These are phyloP conservation scores for Aspergillus bertholletiae DNA, from an alignment of 495 filamentous ascomycete species.

Conservation along the genomic window DNA sequence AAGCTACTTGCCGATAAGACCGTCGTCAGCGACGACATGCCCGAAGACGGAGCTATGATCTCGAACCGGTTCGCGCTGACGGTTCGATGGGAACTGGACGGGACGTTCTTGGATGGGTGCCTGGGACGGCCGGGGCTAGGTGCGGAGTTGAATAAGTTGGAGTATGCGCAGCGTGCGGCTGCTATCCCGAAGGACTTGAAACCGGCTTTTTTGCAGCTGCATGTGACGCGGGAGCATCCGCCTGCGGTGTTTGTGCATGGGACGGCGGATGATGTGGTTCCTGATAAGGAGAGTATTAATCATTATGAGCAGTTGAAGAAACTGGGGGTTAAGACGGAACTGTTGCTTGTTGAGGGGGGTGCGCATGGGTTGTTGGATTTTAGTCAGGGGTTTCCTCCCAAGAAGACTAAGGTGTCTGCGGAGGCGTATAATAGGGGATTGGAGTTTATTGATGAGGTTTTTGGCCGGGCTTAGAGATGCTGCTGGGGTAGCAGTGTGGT, in stretches of 20 bases:
- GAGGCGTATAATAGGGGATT: conserved; percentile 12
- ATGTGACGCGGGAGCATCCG: conserved; percentile 24
- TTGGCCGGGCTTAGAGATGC: no score
- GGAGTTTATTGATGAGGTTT: conserved; percentile 16
- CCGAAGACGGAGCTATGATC: background rate
- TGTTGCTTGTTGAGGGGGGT: conserved; percentile 13
- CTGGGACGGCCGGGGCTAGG: conserved; percentile 13
- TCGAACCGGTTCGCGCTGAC: conserved; percentile 14
- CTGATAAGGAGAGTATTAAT: conserved; percentile 18
- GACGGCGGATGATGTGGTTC: conserved; percentile 24
- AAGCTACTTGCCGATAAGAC: conserved; percentile 9
- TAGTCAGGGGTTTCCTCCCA: conserved; percentile 1
- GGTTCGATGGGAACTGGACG: conserved; percentile 14
- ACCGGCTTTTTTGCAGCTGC: conserved; percentile 24
- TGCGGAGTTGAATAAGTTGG: conserved; percentile 8
- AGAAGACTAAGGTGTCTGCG: conserved; percentile 1
- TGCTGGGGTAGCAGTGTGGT: no score
- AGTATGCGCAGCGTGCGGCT: conserved; percentile 9
- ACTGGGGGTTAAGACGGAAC: conserved; percentile 11
- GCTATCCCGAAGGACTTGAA: conserved; percentile 17
- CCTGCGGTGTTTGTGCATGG: conserved; percentile 34
- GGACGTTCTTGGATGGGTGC: conserved; percentile 18
- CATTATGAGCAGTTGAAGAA: conserved; percentile 15
- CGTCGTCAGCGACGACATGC: conserved; percentile 17
- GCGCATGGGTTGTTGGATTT: conserved; percentile 15